Evolutionary conservation across 1,284 basidiomycete genomes (phyloP), one percentile per base, ranked within the genome.

Genomic region (Melampsora medusae): DNA sequence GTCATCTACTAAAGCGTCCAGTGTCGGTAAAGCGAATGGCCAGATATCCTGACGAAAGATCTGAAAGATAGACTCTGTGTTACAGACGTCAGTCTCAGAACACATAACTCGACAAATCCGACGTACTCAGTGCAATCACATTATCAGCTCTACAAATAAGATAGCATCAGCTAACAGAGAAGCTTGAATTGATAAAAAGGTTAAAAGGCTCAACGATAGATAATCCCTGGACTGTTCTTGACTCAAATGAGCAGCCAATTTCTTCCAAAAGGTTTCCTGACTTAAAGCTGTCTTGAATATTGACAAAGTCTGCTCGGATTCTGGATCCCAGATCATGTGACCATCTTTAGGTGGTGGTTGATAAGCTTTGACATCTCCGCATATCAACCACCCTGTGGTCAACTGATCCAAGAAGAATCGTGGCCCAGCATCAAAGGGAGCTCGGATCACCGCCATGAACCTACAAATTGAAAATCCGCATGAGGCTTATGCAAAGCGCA

Each of bases 361-460:
- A 53, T 86, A 85, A 69, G 85, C 87, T 7, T 84, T 80, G 80
- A 86, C 81, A 65, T 88, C 84, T 48, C 88, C 86, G 93, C 95
- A 97, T 0, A 89, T 86, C 68, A 98, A 84, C 87, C 96, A 97
- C 0, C 95, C 96, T 1, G 90, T 91, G 65, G 86, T 84, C 28
- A 90, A 85, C 82, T 93, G 92, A 85, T 98, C 96, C 10, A 91
- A 84, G 79, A 89, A 90, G 65, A 85, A 82, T 17, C 67, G 46
- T 14, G 70, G 70, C 7, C 35, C 28, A 19, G 62, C 70, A 33
- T 56, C 53, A 42, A 72, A 35, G 10, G 70, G 70, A 19, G 61
- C 25, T 25, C 38, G 46, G 25, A 72, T 19, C 16, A 22, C 70
- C 25, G 46, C 14, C 22, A 66, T 22, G n/a, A 72, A 72, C 16